phyloP scores from a whole-genome alignment of 2,329 filamentous ascomycete genomes.

The Colletotrichum tanaceti region DNA sequence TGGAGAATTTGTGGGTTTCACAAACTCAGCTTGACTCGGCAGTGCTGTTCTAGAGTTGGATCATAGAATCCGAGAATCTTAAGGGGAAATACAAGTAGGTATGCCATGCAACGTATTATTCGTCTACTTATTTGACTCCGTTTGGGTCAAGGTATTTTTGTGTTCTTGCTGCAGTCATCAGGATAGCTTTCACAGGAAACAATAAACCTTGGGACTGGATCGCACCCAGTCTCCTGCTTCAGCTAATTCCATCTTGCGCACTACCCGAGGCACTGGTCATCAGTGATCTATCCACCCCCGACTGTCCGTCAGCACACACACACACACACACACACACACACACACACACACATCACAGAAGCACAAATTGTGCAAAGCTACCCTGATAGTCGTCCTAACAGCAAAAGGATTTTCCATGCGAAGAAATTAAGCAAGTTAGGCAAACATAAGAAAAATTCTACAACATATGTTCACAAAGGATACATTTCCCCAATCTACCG shows the following conservation, averaged over 20 bases:
- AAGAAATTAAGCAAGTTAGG: constrained; percentile 38
- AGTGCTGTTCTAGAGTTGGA: not conserved
- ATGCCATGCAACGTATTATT: not conserved
- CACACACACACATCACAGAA: no score
- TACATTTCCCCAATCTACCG: constrained; percentile 54
- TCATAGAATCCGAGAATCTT: no score
- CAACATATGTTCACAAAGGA: constrained; percentile 60
- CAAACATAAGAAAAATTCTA: constrained; percentile 50
- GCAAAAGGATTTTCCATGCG: constrained; percentile 16
- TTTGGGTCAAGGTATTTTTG: not conserved
- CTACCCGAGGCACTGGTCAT: no score
- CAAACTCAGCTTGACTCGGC: not conserved
- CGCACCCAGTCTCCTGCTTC: no score
- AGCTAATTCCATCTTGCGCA: not conserved
- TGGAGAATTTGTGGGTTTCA: constrained; percentile 6
- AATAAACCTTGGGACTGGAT: not conserved
- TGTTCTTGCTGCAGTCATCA: not conserved
- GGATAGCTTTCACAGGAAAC: not conserved
- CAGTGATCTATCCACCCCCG: not conserved
- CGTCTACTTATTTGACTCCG: not conserved
- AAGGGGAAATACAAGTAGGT: not conserved
- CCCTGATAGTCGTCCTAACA: constrained; percentile 2
- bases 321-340: not conserved
- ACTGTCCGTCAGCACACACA: not conserved
- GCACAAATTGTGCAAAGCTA: not conserved